A percentile compares a stretch with the other conserved stretches of the same genome.
phyloP scores from a whole-genome alignment of 768 basidiomycete genomes.

The Cyclocybe cylindracea region DNA sequence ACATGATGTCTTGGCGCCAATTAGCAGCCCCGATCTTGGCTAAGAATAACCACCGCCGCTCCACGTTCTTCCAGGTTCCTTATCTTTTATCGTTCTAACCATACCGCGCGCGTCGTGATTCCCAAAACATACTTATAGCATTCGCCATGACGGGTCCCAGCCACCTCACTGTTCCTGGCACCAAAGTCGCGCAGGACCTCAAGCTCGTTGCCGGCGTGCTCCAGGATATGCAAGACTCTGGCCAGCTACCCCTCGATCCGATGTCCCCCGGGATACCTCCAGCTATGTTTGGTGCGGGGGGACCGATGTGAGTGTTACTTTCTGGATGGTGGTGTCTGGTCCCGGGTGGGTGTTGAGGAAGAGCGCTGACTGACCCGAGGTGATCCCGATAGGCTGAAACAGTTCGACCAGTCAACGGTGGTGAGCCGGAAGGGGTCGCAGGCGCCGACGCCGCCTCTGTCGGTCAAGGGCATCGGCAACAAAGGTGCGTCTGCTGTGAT shows the following conservation, averaged over 20 bases:
- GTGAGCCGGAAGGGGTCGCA: slow-evolving; percentile 71
- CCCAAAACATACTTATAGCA: slow-evolving; percentile 1
- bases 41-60: neutral
- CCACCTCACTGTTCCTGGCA: slow-evolving; percentile 27
- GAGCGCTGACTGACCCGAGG: slow-evolving; percentile 2
- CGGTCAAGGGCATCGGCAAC: slow-evolving; percentile 86
- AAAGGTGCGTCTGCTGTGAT: slow-evolving; percentile 56
- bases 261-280: slow-evolving; percentile 52
- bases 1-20: neutral
- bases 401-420: slow-evolving; percentile 75
- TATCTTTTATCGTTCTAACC: slow-evolving; percentile 8
- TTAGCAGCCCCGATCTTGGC: neutral
- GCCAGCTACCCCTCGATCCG: slow-evolving; percentile 20
- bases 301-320: slow-evolving; percentile 58
- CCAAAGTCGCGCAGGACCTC: slow-evolving; percentile 45
- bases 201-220: slow-evolving; percentile 53
- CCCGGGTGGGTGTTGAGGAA: neutral
- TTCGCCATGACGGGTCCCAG: slow-evolving; percentile 24
- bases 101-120: slow-evolving; percentile 1
- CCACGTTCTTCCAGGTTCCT: slow-evolving; percentile 10
- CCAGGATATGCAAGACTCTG: slow-evolving; percentile 44
- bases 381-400: slow-evolving; percentile 60
- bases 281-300: slow-evolving; percentile 69
- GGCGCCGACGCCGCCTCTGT: slow-evolving; percentile 75
- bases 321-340: neutral